Evolutionary conservation across 2,329 filamentous ascomycete species (phyloP), one percentile per base, ranked within the genome.

Genomic region (Lanzia echinophila): DNA sequence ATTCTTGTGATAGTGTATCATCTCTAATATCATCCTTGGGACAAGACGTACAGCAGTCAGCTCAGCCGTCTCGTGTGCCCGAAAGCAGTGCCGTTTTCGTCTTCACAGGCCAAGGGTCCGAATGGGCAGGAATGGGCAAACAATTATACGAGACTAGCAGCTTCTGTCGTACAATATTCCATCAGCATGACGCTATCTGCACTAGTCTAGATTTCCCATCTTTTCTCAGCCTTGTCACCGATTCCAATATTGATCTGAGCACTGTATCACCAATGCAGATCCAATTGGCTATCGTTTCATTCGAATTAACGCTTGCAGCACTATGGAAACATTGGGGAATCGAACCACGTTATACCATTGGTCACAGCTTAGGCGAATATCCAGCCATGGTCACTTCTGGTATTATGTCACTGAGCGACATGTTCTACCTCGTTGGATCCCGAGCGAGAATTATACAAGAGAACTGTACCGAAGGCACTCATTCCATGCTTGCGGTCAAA

Each of bases 321-420:
- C 68, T 81, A 1, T 83, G 79, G 79, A 62, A 56, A 15, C 77
- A 75, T 1, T 79, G 76, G 75, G 79, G 78, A 34, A 69, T 82
- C 50, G 70, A 65, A 38, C 79, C 80, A 3, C 74, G 76, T 17
- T 78, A 72, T 3, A 78, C 82, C 1, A 66, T 82, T 15, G 79
- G 79, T 20, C 79, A 82, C 68, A 87, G 83, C 61, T 72, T 89
- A 19, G 86, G 86, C 50, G 86, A 89, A 67, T 89, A 88, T 62
- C 84, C 86, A 32, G 86, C 86, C 34, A 78, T 89, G 12, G 77
- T 86, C 61, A 77, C 82, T 24, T 83, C 86, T 24, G 86, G 84
- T 50, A 84, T 89, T 15, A 73, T 88, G 24, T 86, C 84, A n/a
- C 81, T 79, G 24, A 81, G 79, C 61, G 86, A 89, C 65, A 81